Conservation (phyloP, 768 basidiomycete genomes). For the Tylopilus sp. region DNA sequence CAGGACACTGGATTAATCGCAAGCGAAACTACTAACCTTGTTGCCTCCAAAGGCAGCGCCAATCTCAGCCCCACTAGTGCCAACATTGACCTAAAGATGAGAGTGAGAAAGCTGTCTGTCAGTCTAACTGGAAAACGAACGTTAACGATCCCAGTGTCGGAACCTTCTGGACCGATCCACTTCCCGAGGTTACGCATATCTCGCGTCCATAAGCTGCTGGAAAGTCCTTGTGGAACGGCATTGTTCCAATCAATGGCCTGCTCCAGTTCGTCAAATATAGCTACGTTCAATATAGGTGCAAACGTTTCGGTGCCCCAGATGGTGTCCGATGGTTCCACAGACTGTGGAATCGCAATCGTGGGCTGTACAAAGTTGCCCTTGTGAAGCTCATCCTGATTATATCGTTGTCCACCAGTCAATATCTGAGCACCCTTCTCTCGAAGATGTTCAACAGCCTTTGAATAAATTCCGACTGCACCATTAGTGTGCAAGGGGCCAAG, state of each 20-base stretch:
- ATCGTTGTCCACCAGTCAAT: slow-evolving; percentile 65
- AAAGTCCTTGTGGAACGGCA: slow-evolving; percentile 85
- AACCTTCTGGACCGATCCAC: slow-evolving; percentile 89
- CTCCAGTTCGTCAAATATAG: slow-evolving; percentile 81
- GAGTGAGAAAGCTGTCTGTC: slow-evolving; percentile 3
- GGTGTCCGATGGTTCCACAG: slow-evolving; percentile 46
- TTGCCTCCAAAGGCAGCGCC: slow-evolving; percentile 93
- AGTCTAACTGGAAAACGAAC: slow-evolving; percentile 41
- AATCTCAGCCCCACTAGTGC: slow-evolving; percentile 69
- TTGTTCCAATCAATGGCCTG: slow-evolving; percentile 91
- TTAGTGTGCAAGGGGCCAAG: slow-evolving; percentile 83
- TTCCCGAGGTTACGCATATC: slow-evolving; percentile 80
- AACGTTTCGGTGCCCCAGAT: slow-evolving; percentile 84
- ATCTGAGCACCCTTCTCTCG: slow-evolving; percentile 69
- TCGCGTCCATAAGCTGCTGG: slow-evolving; percentile 88
- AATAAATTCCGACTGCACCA: slow-evolving; percentile 66
- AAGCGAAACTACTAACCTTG: slow-evolving; percentile 51
- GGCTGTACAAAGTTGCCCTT: slow-evolving; percentile 89
- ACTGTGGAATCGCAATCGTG: slow-evolving; percentile 71
- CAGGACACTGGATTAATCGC: slow-evolving; percentile 8
- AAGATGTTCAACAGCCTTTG: slow-evolving; percentile 57
- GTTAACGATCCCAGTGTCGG: slow-evolving; percentile 91
- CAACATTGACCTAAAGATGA: slow-evolving; percentile 53
- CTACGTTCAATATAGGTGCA: slow-evolving; percentile 85
- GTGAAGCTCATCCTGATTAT: slow-evolving; percentile 46